Evolutionary conservation across 805 yeast genomes (phyloP).

Genomic region (Scheffersomyces spartinae): DNA sequence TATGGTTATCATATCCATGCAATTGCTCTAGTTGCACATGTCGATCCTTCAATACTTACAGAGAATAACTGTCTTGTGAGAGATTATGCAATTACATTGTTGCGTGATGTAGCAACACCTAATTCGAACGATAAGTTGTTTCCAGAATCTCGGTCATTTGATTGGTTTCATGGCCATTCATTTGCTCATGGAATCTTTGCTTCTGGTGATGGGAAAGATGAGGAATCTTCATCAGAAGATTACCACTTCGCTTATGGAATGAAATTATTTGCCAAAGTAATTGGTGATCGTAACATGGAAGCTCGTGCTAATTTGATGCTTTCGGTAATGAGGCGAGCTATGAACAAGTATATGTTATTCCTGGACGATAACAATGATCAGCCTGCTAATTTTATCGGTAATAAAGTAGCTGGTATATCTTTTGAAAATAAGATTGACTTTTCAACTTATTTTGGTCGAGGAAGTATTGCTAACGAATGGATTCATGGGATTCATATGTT

Average conservation of each 20-base stretch:
- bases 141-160: conserved; percentile 60
- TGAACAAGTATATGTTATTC: conserved; percentile 46
- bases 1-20: conserved; percentile 68
- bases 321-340: conserved; percentile 42
- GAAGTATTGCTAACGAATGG: conserved; percentile 45
- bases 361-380: conserved; percentile 41
- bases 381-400: conserved; percentile 43
- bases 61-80: no score
- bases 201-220: conserved; percentile 67
- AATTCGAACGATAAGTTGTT: conserved; percentile 40
- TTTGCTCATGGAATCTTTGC: conserved; percentile 67
- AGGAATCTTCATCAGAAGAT: conserved; percentile 67
- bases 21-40: conserved; percentile 47
- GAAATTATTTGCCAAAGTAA: conserved; percentile 51
- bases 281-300: conserved; percentile 41
- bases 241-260: conserved; percentile 60
- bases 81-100: conserved; percentile 43
- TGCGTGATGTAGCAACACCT: conserved; percentile 63
- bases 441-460: conserved; percentile 65
- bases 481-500: conserved; percentile 73
- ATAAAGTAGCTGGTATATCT: conserved; percentile 62
- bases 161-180: conserved; percentile 70
- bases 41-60: no score
- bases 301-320: conserved; percentile 48
- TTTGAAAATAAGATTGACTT: conserved; percentile 67